Evolutionary conservation across 306 rosid species (phyloP).

Genomic region (Adenanthera pavonina): DNA sequence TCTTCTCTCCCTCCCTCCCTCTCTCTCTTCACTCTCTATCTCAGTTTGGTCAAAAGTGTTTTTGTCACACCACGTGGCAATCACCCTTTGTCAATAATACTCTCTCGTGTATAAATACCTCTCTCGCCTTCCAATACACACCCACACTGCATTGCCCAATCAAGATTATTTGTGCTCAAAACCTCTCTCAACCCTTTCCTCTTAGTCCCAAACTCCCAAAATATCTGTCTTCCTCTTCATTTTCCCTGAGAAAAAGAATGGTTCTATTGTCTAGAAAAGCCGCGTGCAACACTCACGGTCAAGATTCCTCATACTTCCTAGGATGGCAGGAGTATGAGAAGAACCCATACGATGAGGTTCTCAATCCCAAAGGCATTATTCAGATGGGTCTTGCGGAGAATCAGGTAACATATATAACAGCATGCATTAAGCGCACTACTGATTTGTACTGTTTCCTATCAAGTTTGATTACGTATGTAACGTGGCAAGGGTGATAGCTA

Average conservation of each 20-base stretch:
- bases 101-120: slow-evolving; percentile 43
- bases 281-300: slow-evolving; percentile 90
- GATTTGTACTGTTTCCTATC: background rate
- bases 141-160: slow-evolving; percentile 44
- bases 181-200: slow-evolving; percentile 28
- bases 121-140: slow-evolving; percentile 32
- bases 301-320: slow-evolving; percentile 94
- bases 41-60: background rate
- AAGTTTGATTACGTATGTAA: background rate
- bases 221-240: slow-evolving; percentile 1
- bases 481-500: slow-evolving; percentile 35
- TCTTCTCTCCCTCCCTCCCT: slow-evolving; percentile 8
- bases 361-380: slow-evolving; percentile 86
- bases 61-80: slow-evolving; percentile 1
- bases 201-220: background rate
- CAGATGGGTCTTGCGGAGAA: slow-evolving; percentile 99
- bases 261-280: slow-evolving; percentile 72
- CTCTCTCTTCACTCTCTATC: background rate
- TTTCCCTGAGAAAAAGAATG: slow-evolving; percentile 46
- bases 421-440: background rate
- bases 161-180: slow-evolving; percentile 33
- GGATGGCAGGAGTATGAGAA: slow-evolving; percentile 96
- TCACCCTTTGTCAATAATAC: background rate
- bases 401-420: slow-evolving; percentile 55
- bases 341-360: slow-evolving; percentile 65